Base-by-base conservation (phyloP, 202 grass and related monocot genomes). In the Zizania palustris region DNA sequence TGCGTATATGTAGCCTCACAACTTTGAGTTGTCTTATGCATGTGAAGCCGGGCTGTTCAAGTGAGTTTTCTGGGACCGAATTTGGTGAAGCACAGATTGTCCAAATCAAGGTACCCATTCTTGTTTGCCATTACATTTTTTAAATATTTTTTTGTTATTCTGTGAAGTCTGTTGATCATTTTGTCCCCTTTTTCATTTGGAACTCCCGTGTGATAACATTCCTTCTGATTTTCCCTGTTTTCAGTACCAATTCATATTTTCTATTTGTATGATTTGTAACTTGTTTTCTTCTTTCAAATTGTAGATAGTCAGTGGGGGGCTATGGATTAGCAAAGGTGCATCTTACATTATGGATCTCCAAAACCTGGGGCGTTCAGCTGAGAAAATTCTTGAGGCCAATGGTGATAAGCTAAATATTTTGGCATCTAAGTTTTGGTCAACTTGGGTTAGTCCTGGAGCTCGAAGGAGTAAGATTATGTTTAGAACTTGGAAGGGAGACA, bases 61-160 rank as follows among this genome's bases (percentile, higher is more conserved):
- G 89, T 61, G 89, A 92, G 68, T 85, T 99, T 79, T 79, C 83
- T 66, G 96, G 87, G 80, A 83, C 90, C 63, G 85, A 95, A 88
- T 96, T 99, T 68, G 82, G 72, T 16, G 89, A 99, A 91, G 92
- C 85, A 59, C 96, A 99, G 77, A 89, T 99, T 79, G 89, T 99
- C 54, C 96, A 99, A 82, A 95, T 99, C 18, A 99, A 99, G 96
- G 96, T 96, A 89, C 53, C 3, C 58, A 38, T 70, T 74, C 54
- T 41, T 13, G 34, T 7, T 54, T 9, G 43, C 72, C 67, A 18
- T 39, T 45, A 16, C 37, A 54, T 69, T 58, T 77, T 6, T 63
- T 75, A n/a, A 48, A 28, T 0, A 28, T 28, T 58, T 13, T n/a
- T 28, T 84, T 57, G 37, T 40, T 45, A n/a, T 67, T n/a, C 38